Conservation (phyloP, 2,329 filamentous ascomycete species). For the Trichoderma guizhouense region DNA sequence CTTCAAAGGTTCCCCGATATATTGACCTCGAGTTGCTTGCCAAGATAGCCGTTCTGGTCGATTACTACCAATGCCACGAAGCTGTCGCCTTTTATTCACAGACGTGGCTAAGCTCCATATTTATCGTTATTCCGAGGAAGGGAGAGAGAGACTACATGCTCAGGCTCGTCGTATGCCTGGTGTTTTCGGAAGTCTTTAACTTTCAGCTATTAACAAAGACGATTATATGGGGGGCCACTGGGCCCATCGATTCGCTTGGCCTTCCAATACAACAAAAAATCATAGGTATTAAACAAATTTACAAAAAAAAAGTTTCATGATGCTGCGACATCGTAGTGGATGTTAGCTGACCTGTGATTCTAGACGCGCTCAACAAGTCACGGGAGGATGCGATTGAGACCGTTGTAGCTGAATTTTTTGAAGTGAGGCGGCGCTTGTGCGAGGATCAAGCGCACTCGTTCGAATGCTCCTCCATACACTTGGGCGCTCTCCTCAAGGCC, state of each 20-base stretch:
- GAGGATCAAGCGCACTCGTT: background rate
- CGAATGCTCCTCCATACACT: background rate
- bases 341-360: background rate
- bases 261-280: background rate
- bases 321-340: background rate
- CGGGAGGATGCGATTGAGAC: background rate
- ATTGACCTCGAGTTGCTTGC: constrained; percentile 40
- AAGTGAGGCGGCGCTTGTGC: background rate
- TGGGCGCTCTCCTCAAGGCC: background rate
- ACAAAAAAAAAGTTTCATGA: background rate
- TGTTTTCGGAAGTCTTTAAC: background rate
- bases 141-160: background rate
- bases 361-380: background rate
- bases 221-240: background rate
- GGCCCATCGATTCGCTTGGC: background rate
- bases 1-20: constrained; percentile 34
- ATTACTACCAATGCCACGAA: constrained; percentile 42
- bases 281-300: background rate
- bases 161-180: background rate
- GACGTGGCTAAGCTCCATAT: background rate
- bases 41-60: constrained; percentile 43
- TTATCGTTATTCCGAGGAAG: background rate
- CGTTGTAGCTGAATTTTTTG: background rate
- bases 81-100: constrained; percentile 37
- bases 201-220: background rate